Evolutionary conservation across 208 protist genomes (phyloP).

Genomic region (Trypanosomatidae sp.): DNA sequence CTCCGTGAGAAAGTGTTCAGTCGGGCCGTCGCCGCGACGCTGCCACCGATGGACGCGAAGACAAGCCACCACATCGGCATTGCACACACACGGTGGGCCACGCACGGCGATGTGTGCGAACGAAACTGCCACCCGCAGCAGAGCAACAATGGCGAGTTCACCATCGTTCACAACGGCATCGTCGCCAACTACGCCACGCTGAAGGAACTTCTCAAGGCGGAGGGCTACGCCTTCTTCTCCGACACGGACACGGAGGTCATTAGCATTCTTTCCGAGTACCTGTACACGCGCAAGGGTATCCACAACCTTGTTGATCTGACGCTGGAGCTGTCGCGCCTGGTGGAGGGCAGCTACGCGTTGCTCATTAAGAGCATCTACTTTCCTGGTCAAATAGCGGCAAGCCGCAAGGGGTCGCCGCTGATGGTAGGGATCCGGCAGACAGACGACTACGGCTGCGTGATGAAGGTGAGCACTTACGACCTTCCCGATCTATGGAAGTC

Average conservation of each 20-base stretch:
- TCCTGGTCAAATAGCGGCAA: conserved; percentile 90
- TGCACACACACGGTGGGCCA: conserved; percentile 98
- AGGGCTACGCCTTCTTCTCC: conserved; percentile 84
- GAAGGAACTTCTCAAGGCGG: conserved; percentile 60
- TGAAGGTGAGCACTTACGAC: conserved; percentile 22
- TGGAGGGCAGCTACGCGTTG: conserved; percentile 91
- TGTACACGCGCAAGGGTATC: conserved; percentile 56
- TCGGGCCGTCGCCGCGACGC: conserved; percentile 13
- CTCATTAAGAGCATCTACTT: conserved; percentile 88
- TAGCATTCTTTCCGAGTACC: conserved; percentile 85
- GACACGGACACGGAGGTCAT: conserved; percentile 97
- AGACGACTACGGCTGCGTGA: conserved; percentile 8
- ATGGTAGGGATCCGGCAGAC: conserved; percentile 82
- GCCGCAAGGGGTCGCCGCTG: conserved; percentile 90
- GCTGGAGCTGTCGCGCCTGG: conserved; percentile 43
- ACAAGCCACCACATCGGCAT: conserved; percentile 76
- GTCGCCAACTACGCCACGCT: conserved; percentile 93
- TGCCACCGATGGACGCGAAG: conserved; percentile 39
- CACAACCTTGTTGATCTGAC: conserved; percentile 60
- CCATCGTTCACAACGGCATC: conserved; percentile 96
- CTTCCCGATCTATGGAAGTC: conserved; percentile 17
- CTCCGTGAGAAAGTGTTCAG: conserved; percentile 58
- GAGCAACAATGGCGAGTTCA: conserved; percentile 75
- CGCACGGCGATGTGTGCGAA: conserved; percentile 92
- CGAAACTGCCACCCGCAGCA: conserved; percentile 95